phyloP scores from a whole-genome alignment of 441 rosid species.

The California macrophylla region DNA sequence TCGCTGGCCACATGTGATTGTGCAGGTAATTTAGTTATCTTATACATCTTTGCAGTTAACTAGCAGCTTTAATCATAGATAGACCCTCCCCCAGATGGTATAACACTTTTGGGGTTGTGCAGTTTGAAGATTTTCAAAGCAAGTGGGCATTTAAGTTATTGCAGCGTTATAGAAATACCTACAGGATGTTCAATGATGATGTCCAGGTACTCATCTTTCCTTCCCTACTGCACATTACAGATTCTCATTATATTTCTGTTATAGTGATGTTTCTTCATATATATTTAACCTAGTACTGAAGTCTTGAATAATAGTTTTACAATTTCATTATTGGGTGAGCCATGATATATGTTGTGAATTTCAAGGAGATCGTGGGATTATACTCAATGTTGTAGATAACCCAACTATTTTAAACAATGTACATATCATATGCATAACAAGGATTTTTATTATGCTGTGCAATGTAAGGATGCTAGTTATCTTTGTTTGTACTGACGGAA shows the following conservation, averaged over 20 bases:
- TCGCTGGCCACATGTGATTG: constrained; percentile 97
- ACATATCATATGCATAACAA: not conserved
- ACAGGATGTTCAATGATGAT: constrained; percentile 97
- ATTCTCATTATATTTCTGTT: not conserved
- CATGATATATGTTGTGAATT: not conserved
- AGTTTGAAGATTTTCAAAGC: constrained; percentile 99
- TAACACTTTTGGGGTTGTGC: constrained; percentile 22
- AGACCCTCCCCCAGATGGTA: not conserved
- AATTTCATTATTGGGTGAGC: not conserved
- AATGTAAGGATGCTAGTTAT: not conserved
- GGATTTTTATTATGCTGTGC: not conserved
- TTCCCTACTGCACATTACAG: not conserved
- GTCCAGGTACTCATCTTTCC: constrained; percentile 60
- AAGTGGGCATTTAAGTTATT: constrained; percentile 98
- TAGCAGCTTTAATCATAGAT: not conserved
- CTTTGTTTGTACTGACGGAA: not conserved
- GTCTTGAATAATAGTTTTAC: not conserved
- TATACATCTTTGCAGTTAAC: not conserved
- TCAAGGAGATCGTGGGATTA: not conserved
- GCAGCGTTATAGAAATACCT: constrained; percentile 71
- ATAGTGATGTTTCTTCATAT: not conserved
- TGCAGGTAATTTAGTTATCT: constrained; percentile 50
- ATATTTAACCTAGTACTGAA: not conserved
- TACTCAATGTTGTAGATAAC: not conserved
- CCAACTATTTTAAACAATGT: not conserved